Base-by-base conservation (phyloP, 371 early-diverging fungal genomes). In the Mortierella sp. region DNA sequence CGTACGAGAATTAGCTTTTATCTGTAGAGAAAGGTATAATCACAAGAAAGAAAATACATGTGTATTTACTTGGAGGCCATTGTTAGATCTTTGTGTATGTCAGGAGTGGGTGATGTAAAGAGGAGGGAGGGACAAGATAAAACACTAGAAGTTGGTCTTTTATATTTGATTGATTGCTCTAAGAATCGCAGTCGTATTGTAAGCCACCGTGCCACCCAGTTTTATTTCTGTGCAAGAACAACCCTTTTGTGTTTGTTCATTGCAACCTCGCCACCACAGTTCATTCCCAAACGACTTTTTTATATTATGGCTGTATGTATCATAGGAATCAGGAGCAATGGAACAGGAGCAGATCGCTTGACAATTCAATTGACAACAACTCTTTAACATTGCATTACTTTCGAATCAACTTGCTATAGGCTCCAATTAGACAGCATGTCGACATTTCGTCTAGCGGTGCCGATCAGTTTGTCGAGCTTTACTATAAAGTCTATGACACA, bases 401-500 rank as follows among this genome's bases (percentile, higher is more conserved):
- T 56, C 28, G 19, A 45, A 59, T 29, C 26, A 31, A n/a, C 26
- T 26, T 57, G 26, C 61, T 4, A n/a, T 70, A 80, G 80, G 70
- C 64, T 31, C 29, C 70, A 34, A 61, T 81, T 42, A 74, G 74
- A 64, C 68, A 66, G n/a, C 72, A 76, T 35, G 72, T 83, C 59
- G 82, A 83, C 57, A 66, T 71, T 29, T 78, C 84, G 6, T 69
- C 83, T 49, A 68, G 66, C 34, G 87, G 83, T 2, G 89, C 91
- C 9, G 91, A 91, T 66, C 85, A 84, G 76, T 93, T 93, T 56
- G 88, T 92, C 35, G 84, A 85, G 43, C 83, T 88, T 31, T 92
- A 87, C 76, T 93, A 93, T 76, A 84, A 85, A 29, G 72, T 86
- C 47, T 90, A 86, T 64, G 93, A 93, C 69, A 86, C 79, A 28